phyloP scores from a whole-genome alignment of 2,329 filamentous ascomycete genomes.

The Rutstroemia sp. region DNA sequence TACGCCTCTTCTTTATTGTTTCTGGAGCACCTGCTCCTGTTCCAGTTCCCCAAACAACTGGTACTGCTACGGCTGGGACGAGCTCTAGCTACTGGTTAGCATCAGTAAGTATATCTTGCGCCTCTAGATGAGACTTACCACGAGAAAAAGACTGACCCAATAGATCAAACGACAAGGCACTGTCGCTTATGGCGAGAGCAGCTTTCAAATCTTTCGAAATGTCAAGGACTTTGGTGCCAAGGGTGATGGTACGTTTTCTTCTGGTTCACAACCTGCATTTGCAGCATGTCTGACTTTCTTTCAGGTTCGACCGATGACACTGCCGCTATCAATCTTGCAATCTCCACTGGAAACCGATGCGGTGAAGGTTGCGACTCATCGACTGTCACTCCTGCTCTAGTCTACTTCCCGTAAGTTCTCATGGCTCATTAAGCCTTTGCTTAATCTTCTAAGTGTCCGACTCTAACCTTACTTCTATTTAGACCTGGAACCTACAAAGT shows the following conservation, averaged over 20 bases:
- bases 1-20: constrained; percentile 24
- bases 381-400: constrained; percentile 74
- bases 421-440: too few species aligned
- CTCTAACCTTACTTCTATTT: constrained; percentile 29
- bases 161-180: constrained; percentile 27
- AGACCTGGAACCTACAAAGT: constrained; percentile 72
- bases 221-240: constrained; percentile 69
- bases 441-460: neutral
- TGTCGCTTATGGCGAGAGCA: constrained; percentile 32
- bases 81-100: constrained; percentile 26
- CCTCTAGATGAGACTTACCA: neutral
- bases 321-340: constrained; percentile 74
- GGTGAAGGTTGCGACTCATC: constrained; percentile 74
- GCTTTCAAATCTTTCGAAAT: constrained; percentile 72
- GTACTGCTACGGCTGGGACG: constrained; percentile 12
- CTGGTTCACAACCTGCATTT: neutral
- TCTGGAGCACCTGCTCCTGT: constrained; percentile 20
- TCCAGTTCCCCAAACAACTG: constrained; percentile 7
- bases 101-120: constrained; percentile 5
- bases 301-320: constrained; percentile 71
- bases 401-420: constrained; percentile 59
- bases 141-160: neutral
- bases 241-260: constrained; percentile 51
- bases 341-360: constrained; percentile 72
- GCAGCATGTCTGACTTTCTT: constrained; percentile 52